Evolutionary conservation across 2,329 filamentous ascomycete genomes (phyloP), one percentile per base, ranked within the genome.

Genomic region (Cryphonectria naterciae): DNA sequence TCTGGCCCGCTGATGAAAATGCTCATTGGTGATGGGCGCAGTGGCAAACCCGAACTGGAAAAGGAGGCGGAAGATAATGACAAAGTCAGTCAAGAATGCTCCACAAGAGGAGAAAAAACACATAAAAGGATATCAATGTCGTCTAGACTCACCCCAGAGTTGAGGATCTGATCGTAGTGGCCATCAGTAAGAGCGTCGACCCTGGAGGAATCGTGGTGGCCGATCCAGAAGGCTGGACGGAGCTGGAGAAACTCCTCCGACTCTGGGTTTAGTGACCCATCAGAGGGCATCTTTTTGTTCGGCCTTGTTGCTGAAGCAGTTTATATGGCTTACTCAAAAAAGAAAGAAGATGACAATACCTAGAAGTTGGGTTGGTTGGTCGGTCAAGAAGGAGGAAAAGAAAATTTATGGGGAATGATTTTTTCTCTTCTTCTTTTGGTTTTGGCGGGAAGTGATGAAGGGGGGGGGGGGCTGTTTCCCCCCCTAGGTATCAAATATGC

Each of bases 11-110:
- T 88, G 84, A 73, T 90, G 90, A 80, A 95, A 96, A 77, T 90
- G 86, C 28, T 84, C 80, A 76, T 92, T 96, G 54, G 93, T 95
- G 78, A 97, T 91, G 66, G 92, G 91, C 25, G 89, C 90, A 5
- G 93, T 95, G 74, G 93, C 86, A 83, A 94, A 93, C 78, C 91
- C 89, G 83, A 95, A 93, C 92, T 95, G 75, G 46, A 65, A 41
- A n/a, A 22, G 43, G 43, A 49, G 46, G 46, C n/a, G 22, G 11
- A 39, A 32, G 32, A 32, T 32, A 5, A 11, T 15, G 28, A 65
- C 37, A 64, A 64, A 4, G 37, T 56, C 19, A 60, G 35, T 10
- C 19, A 64, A 2, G 32, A 37, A 15, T 19, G 37, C 7, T 41
- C 17, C 22, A n/a, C 43, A 68, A 74, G 41, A 74, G 73, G 49